A percentile compares a stretch with the other conserved stretches of the same genome.
Conservation (phyloP, 495 filamentous ascomycete species). For the Penicillium canescens region DNA sequence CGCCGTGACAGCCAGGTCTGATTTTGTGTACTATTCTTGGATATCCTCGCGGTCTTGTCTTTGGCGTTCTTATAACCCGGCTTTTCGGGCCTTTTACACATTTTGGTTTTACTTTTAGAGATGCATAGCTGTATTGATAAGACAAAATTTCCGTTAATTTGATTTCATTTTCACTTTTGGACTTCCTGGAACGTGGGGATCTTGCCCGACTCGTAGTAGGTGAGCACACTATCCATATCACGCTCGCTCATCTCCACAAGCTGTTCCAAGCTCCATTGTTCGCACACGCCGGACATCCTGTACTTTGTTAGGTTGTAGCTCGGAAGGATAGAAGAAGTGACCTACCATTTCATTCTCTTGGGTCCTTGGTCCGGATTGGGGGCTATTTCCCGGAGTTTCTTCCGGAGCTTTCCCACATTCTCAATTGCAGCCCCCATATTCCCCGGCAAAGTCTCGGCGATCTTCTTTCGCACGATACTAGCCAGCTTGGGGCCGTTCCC, state of each 20-base stretch:
- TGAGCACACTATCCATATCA: slow-evolving; percentile 78
- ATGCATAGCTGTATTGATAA: slow-evolving; percentile 34
- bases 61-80: slow-evolving; percentile 19
- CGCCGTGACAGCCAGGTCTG: slow-evolving; percentile 31
- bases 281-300: slow-evolving; percentile 89
- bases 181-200: slow-evolving; percentile 44
- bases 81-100: slow-evolving; percentile 7
- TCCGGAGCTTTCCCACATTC: slow-evolving; percentile 76
- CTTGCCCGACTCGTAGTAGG: slow-evolving; percentile 59
- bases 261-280: slow-evolving; percentile 82
- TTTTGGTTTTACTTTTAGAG: slow-evolving; percentile 23
- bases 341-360: slow-evolving; percentile 89
- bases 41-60: slow-evolving; percentile 30
- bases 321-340: not conserved
- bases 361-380: slow-evolving; percentile 71
- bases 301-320: not conserved
- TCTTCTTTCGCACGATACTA: slow-evolving; percentile 79
- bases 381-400: slow-evolving; percentile 75
- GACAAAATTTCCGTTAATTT: slow-evolving; percentile 11
- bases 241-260: slow-evolving; percentile 79
- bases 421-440: slow-evolving; percentile 82
- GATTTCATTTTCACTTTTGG: slow-evolving; percentile 18
- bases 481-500: slow-evolving; percentile 94
- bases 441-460: slow-evolving; percentile 70
- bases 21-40: slow-evolving; percentile 26